Conservation (phyloP, 257 asterid genomes). For the Avicennia marina region DNA sequence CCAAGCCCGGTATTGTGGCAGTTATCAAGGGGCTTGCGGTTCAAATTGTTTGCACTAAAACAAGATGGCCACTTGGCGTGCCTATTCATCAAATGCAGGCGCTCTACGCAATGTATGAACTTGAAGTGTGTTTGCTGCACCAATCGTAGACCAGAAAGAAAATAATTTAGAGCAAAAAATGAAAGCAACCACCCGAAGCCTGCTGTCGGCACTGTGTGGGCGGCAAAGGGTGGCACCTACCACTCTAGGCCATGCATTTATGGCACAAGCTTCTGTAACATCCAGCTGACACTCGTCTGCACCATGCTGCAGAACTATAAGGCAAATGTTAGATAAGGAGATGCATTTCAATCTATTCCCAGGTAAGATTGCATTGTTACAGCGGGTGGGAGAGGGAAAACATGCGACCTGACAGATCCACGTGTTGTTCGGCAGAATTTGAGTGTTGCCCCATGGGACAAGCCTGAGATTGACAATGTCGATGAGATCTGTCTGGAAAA, state of each 20-base stretch:
- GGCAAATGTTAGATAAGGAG: background rate
- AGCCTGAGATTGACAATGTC: slow-evolving; percentile 67
- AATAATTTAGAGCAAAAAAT: no score
- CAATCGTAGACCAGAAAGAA: no score
- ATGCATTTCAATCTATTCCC: background rate
- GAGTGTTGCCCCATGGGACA: slow-evolving; percentile 94
- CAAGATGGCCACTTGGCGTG: slow-evolving; percentile 70
- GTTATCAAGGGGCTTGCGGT: slow-evolving; percentile 39
- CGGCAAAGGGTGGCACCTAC: no score
- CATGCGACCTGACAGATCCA: slow-evolving; percentile 96
- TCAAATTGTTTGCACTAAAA: slow-evolving; percentile 41
- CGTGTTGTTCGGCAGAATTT: slow-evolving; percentile 44
- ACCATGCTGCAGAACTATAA: slow-evolving; percentile 62
- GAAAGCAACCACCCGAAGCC: background rate
- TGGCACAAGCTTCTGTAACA: slow-evolving; percentile 80
- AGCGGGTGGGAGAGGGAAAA: no score
- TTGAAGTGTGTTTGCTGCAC: slow-evolving; percentile 60
- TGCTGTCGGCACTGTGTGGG: no score
- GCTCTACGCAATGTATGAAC: slow-evolving; percentile 71
- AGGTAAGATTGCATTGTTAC: background rate
- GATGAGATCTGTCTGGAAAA: slow-evolving; percentile 67
- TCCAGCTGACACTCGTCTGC: slow-evolving; percentile 69
- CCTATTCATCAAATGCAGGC: slow-evolving; percentile 48
- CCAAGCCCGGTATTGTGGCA: slow-evolving; percentile 67
- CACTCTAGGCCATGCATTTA: slow-evolving; percentile 62